Evolutionary conservation across 768 basidiomycete genomes (phyloP).

Genomic region (Hirschioporus abietinus): DNA sequence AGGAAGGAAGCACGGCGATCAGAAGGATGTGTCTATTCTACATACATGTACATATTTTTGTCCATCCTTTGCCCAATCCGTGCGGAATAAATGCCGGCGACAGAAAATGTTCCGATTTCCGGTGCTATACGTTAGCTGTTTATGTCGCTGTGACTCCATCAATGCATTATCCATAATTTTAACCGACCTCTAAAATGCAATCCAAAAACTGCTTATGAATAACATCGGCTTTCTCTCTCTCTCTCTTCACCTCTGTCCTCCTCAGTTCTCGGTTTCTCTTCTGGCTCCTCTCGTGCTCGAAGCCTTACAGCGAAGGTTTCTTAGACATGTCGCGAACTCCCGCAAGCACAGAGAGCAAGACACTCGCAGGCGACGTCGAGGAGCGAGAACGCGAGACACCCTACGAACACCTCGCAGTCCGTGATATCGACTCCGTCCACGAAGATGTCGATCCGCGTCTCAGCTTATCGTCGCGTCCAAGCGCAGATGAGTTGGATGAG

Average conservation of each 20-base stretch:
- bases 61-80: too few species aligned
- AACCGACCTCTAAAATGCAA: not conserved
- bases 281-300: not conserved
- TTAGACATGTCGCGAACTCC: not conserved
- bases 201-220: not conserved
- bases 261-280: not conserved
- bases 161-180: not conserved
- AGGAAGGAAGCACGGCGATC: not conserved
- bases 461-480: conserved; percentile 25
- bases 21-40: not conserved
- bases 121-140: not conserved
- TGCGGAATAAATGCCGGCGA: not conserved
- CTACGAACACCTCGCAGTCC: not conserved
- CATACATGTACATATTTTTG: too few species aligned
- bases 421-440: conserved; percentile 11
- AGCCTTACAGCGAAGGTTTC: not conserved
- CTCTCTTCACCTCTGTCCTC: not conserved
- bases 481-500: conserved; percentile 29
- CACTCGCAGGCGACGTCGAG: not conserved
- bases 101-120: not conserved
- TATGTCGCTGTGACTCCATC: not conserved
- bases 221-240: not conserved
- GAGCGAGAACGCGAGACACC: not conserved
- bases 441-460: conserved; percentile 37
- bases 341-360: not conserved